Evolutionary conservation across 2,329 filamentous ascomycete genomes (phyloP), one percentile per base, ranked within the genome.

Genomic region (Fusarium citri): DNA sequence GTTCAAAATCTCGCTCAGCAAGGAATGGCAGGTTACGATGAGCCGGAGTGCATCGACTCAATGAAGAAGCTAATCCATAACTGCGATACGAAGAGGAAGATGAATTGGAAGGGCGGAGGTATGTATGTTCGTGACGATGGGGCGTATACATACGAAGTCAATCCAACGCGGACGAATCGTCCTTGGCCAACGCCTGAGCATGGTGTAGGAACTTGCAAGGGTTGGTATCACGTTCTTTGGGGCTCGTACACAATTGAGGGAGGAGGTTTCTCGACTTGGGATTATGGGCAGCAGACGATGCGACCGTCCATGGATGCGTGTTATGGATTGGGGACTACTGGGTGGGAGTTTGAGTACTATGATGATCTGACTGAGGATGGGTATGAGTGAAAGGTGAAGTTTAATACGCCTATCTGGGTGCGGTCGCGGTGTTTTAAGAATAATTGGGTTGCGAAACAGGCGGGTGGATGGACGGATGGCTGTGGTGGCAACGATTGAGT

Each of bases 311-410:
- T 62, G 57, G 16, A 55, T 55, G 37, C 43, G 1, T 64, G 49
- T 0, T 64, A 49, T 22, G 57, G 57, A 2, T 40, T 61, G 11
- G 49, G 61, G 1, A 62, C 61, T 6, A 56, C 30, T 10, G 23
- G n/a, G 11, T 50, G 61, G 57, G 26, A 30, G 4, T 64, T 64
- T 15, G 20, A 46, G 16, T 62, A 62, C 4, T 64, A 62, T 5
- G 58, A 62, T 31, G 30, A 64, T 3, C 57, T 57, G 0, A 64
- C 49, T 0, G n/a, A 62, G 1, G 57, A 64, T 1, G 49, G 49
- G 0, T 64, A 56, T 26, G 45, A 56, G 37, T 62, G 61, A 49
- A 62, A 62, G 30, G 14, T 23, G 0, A 63, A 23, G 14, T 64
- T 64, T 0, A 43, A 49, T 2, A 63, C 50, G 6, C 58, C 61